Evolutionary conservation across 257 asterid genomes (phyloP), one percentile per base, ranked within the genome.

Genomic region (Buddleja alternifolia): DNA sequence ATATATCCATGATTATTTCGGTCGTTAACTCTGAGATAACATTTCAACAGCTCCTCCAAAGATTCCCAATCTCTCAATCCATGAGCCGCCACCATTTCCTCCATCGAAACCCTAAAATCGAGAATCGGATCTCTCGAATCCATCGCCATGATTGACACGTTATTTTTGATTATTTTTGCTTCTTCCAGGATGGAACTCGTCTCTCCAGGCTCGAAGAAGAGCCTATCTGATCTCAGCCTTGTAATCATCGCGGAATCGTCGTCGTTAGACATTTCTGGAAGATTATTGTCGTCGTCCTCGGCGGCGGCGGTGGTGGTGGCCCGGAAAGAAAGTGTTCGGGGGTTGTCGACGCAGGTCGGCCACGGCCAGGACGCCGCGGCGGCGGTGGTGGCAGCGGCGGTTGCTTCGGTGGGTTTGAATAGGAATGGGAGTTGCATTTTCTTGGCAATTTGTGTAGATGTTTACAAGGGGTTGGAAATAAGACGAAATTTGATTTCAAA

Each of bases 51-150:
- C 73, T 83, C 86, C 78, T 91, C 91, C 72, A 88, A 58, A 17
- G 46, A 70, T 1, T 66, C 91, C 97, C 97, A 86, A 10, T 69
- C 85, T 40, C 67, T 58, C 41, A 75, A 45, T 2, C 66, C 81
- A 36, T 81, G 78, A 7, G 88, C 91, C 64, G 61, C 87, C 85
- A 85, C 91, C 97, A 91, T 91, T 37, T 88, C 97, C 81, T 74
- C 90, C 95, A 91, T 91, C 20, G 97, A 91, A 37, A 40, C 76
- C 69, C 85, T 63, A 72, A 88, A 91, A 61, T 91, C 96, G 0
- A 40, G 58, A 17, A 81, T 79, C 3, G 97, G 97, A 65, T 88
- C 89, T 19, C 51, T 68, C 2, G 97, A 88, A 0, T 91, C 91
- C 64, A 91, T 42, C 15, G 66, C 84, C 88, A 86, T 23, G 0